Base-by-base conservation (phyloP, 768 basidiomycete genomes). In the Mycena sanguinolenta region DNA sequence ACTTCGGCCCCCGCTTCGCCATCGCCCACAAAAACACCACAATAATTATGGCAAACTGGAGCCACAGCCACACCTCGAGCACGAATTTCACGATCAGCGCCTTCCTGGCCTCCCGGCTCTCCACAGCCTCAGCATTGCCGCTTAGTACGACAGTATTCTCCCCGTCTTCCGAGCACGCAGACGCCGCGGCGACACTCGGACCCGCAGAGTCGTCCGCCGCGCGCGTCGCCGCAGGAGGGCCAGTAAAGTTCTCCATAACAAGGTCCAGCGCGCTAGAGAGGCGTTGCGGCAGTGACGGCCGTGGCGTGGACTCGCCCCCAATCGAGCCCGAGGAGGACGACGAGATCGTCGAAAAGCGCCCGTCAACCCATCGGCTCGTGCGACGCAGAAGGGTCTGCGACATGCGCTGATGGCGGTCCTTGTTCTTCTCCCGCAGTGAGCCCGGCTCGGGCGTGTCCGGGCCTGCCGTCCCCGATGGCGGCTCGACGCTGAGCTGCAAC, bases 21-120 rank as follows among this genome's bases (percentile, higher is more conserved):
- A 95, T 92, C 38, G 92, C 88, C 86, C 89, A 94, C 63, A 96
- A 78, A 79, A 95, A 95, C 61, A 95, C 90, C 49, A 91, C 63
- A 36, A 95, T 85, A 71, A 96, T 89, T 69, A 95, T 84, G 10
- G 79, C 83, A 76, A 95, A 95, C 79, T 96, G 95, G 68, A 95
- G 78, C 93, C 94, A 94, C 71, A 95, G 79, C 95, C 95, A 95
- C 25, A 93, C 77, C 80, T 94, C 92, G 58, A 95, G 74, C 72
- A 95, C 77, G 58, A 92, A 80, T 46, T 77, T 77, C 9, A 77
- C 81, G n/a, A 82, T 66, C 58, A 76, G 72, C 42, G 39, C 74
- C 39, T 75, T 74, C 69, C 71, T 77, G 66, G 71, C 72, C 27
- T 75, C 70, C 16, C 65, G 71, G 25, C 69, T 44, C 30, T 50